Conservation (phyloP, 495 filamentous ascomycete species). For the Xylaria nigripes region DNA sequence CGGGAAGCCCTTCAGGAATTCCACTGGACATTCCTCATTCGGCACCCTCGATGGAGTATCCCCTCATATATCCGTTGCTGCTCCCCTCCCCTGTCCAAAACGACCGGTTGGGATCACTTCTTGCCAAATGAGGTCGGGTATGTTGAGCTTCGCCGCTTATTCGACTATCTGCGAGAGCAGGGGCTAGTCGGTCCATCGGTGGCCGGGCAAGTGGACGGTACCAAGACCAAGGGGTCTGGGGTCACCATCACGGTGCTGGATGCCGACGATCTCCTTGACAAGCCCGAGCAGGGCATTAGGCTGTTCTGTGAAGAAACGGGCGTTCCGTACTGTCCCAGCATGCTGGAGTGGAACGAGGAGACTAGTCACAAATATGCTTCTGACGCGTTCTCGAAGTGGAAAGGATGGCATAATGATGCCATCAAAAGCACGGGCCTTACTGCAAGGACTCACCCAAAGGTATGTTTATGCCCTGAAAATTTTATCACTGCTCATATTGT, state of each 20-base stretch:
- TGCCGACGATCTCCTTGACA: slow-evolving; percentile 86
- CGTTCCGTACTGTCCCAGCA: slow-evolving; percentile 57
- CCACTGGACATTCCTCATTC: slow-evolving; percentile 96
- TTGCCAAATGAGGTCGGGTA: slow-evolving; percentile 83
- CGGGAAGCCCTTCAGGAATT: slow-evolving; percentile 57
- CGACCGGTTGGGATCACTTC: slow-evolving; percentile 83
- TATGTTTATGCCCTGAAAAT: slow-evolving; percentile 39
- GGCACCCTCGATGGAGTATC: slow-evolving; percentile 78
- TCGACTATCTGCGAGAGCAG: slow-evolving; percentile 65
- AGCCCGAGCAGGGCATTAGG: slow-evolving; percentile 62
- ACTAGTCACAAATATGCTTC: slow-evolving; percentile 55
- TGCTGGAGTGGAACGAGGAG: slow-evolving; percentile 77
- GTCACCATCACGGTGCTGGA: slow-evolving; percentile 76
- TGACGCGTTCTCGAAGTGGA: slow-evolving; percentile 87
- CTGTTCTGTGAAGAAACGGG: slow-evolving; percentile 73
- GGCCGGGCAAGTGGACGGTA: slow-evolving; percentile 31
- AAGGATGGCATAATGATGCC: slow-evolving; percentile 91
- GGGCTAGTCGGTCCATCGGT: slow-evolving; percentile 56
- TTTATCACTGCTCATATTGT: neutral
- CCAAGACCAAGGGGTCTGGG: slow-evolving; percentile 16
- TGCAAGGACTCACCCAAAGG: slow-evolving; percentile 51
- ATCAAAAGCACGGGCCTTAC: slow-evolving; percentile 68
- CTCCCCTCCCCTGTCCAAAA: slow-evolving; percentile 69
- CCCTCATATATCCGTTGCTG: slow-evolving; percentile 94
- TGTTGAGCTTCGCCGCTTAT: slow-evolving; percentile 70